A percentile compares a stretch with the other conserved stretches of the same genome.
Evolutionary conservation across 2,329 filamentous ascomycete species (phyloP).

Genomic region (Trichothecium roseum): DNA sequence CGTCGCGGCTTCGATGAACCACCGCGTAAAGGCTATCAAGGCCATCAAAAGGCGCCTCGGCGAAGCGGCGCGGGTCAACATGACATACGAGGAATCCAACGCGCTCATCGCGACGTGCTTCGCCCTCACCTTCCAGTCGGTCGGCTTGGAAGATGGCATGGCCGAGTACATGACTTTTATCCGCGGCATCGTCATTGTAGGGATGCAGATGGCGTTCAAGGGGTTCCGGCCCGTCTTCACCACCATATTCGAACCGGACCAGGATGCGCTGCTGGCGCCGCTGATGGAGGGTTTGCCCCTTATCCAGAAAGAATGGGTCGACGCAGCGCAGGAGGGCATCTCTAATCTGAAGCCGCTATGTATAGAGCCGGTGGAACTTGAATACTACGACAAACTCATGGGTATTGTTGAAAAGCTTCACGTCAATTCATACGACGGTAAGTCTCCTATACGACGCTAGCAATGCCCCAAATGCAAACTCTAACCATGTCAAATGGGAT

Average conservation of each 20-base stretch:
- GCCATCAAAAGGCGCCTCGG: constrained; percentile 46
- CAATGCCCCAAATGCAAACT: no score
- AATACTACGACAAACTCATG: constrained; percentile 33
- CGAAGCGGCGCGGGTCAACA: constrained; percentile 26
- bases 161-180: constrained; percentile 52
- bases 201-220: constrained; percentile 40
- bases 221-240: constrained; percentile 39
- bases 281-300: constrained; percentile 34
- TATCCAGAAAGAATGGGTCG: constrained; percentile 32
- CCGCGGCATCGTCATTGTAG: constrained; percentile 44
- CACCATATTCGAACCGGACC: constrained; percentile 30
- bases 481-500: constrained; percentile 3
- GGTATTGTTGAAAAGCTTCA: constrained; percentile 40
- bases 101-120: constrained; percentile 50
- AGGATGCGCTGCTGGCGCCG: constrained; percentile 30
- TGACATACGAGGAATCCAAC: constrained; percentile 43
- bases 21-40: constrained; percentile 55
- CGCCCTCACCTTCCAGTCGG: constrained; percentile 48
- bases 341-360: constrained; percentile 32
- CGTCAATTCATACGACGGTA: constrained; percentile 42
- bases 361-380: constrained; percentile 27
- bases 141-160: constrained; percentile 46
- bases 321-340: constrained; percentile 35
- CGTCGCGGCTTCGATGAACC: constrained; percentile 46
- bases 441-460: constrained; percentile 13